Base-by-base conservation (phyloP, 2,329 filamentous ascomycete species). In the Fusarium pseudocircinatum region DNA sequence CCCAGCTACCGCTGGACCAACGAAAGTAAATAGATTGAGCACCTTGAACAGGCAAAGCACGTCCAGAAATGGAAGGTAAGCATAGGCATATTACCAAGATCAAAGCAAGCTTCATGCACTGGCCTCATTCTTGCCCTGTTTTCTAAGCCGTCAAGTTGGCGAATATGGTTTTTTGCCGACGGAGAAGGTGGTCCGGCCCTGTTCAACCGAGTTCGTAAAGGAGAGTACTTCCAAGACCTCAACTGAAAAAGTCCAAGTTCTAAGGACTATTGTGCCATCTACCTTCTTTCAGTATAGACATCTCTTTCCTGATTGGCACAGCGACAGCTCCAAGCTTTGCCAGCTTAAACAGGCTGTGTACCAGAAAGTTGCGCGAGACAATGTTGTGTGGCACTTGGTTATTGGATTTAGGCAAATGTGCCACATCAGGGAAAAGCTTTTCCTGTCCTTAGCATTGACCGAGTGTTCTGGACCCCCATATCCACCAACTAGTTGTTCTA, bases 251-350 rank as follows among this genome's bases (percentile, higher is more conserved):
- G 4, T n/a, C 6, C 4, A 3, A 32, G 20, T 15, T 6, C 3
- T 34, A 28, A 14, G 12, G 7, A 28, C 2, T 30, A 16, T n/a
- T 6, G 14, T 12, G 7, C 11, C 22, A 32, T 3, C 22, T 18
- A 18, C 2, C 3, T 49, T 4, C 11, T 49, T 32, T 13, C 2
- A n/a, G 20, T 1, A 32, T 13, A 4, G 2, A 2, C 0, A 6
- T 9, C 3, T 49, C 6, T 28, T 13, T 49, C 22, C 6, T 49
- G 28, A 49, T 32, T 32, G 11, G 15, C 28, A 6, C 10, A 11
- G 22, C 11, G 11, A 32, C 22, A 16, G 46, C 28, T 49, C 28
- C 28, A 4, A n/a, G 22, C 28, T 9, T 7, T 2, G 11, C 11
- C 13, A 18, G 7, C 28, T 32, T 16, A 10, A 22, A 30, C 9